These are phyloP conservation scores for Citrus medica DNA, from an alignment of 345 rosid species.

Conservation along the genomic window DNA sequence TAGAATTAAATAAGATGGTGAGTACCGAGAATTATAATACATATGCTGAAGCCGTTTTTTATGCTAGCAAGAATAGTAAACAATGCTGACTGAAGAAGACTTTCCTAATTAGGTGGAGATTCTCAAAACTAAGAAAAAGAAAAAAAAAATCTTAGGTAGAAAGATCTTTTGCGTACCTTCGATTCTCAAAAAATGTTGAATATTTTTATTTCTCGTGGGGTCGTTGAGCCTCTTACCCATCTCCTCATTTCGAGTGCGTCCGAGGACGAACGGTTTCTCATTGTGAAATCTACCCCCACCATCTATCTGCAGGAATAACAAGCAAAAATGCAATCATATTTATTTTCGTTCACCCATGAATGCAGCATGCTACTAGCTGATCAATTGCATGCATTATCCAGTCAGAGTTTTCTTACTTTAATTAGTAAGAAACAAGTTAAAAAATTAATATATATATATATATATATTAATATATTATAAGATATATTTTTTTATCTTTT, in stretches of 20 bases:
- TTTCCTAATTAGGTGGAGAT: too few relatives aligned
- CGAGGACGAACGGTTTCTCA: background rate
- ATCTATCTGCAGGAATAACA: slow-evolving; percentile 17
- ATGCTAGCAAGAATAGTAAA: too few relatives aligned
- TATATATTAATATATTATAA: too few relatives aligned
- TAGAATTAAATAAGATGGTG: too few relatives aligned
- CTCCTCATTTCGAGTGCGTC: slow-evolving; percentile 22
- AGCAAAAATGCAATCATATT: background rate
- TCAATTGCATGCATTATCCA: background rate
- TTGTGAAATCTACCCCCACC: slow-evolving; percentile 21
- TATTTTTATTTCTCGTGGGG: slow-evolving; percentile 17
- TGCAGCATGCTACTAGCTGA: background rate
- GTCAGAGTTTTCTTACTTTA: too few relatives aligned
- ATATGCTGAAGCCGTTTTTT: too few relatives aligned
- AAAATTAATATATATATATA: too few relatives aligned
- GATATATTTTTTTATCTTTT: too few relatives aligned
- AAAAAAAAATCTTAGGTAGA: background rate
- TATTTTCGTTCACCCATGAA: background rate
- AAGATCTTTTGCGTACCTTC: slow-evolving; percentile 37
- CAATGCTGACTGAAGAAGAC: too few relatives aligned
- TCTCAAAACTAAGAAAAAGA: background rate
- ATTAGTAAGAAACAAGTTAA: too few relatives aligned
- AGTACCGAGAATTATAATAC: too few relatives aligned
- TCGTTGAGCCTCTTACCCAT: slow-evolving; percentile 13
- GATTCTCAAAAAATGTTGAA: slow-evolving; percentile 36